Conservation (phyloP, 2,329 filamentous ascomycete genomes). For the Calycina marina region DNA sequence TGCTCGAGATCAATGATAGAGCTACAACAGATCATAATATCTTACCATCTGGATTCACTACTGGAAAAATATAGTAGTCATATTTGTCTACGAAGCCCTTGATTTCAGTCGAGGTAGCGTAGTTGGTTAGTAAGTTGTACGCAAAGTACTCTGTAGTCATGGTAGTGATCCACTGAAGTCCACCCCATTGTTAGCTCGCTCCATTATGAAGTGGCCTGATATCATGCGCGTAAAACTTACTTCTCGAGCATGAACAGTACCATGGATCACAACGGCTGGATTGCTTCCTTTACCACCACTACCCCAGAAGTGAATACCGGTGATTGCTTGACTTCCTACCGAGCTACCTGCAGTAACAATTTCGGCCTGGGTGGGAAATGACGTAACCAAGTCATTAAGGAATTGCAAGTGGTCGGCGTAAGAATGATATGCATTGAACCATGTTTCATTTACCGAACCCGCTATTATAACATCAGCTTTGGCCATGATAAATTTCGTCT, state of each 20-base stretch:
- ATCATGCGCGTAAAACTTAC: too few relatives aligned
- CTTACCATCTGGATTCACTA: constrained; percentile 46
- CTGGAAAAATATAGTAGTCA: constrained; percentile 50
- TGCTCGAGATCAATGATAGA: constrained; percentile 16
- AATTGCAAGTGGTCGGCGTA: constrained; percentile 37
- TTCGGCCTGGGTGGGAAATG: constrained; percentile 31
- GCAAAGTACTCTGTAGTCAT: constrained; percentile 38
- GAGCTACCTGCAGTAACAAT: constrained; percentile 35
- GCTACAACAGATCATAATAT: neutral
- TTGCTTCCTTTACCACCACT: constrained; percentile 27
- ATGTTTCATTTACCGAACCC: constrained; percentile 24
- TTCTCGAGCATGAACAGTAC: constrained; percentile 43
- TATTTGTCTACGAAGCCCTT: constrained; percentile 40
- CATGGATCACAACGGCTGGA: constrained; percentile 40
- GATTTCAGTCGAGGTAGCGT: constrained; percentile 25
- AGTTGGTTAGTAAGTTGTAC: constrained; percentile 32
- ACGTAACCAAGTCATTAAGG: constrained; percentile 30
- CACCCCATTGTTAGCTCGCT: too few relatives aligned
- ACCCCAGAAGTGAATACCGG: constrained; percentile 39
- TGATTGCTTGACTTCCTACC: constrained; percentile 28
- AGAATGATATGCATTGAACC: constrained; percentile 38
- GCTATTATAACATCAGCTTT: constrained; percentile 8
- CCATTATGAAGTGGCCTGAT: too few relatives aligned
- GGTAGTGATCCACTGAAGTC: constrained; percentile 44
- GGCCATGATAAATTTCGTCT: neutral